Evolutionary conservation across 495 filamentous ascomycete species (phyloP).

Genomic region (Lasiosphaeris hirsuta): DNA sequence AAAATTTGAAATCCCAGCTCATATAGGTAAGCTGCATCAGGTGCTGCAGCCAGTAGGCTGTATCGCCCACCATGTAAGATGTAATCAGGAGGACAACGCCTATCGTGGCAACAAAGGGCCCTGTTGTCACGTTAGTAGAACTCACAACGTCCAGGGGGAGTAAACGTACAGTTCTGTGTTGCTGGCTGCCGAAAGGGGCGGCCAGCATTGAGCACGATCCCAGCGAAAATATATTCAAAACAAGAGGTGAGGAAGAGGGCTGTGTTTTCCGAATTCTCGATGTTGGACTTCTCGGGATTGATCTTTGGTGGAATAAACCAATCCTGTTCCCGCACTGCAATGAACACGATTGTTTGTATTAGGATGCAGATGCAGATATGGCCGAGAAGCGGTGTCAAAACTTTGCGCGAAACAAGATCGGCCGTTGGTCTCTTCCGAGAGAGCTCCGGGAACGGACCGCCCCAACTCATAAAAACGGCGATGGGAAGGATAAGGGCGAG

Average conservation of each 20-base stretch:
- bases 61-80: conserved; percentile 72
- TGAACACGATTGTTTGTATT: conserved; percentile 71
- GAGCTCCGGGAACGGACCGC: conserved; percentile 73
- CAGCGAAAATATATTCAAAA: conserved; percentile 90
- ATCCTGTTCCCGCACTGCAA: conserved; percentile 66
- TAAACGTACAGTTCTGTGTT: conserved; percentile 66
- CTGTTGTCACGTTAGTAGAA: conserved; percentile 36
- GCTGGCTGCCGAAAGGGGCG: conserved; percentile 83
- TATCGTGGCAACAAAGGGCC: conserved; percentile 80
- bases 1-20: conserved; percentile 64
- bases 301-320: conserved; percentile 85
- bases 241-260: conserved; percentile 84
- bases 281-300: conserved; percentile 71
- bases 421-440: conserved; percentile 85
- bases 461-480: conserved; percentile 99
- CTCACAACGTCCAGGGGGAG: background rate
- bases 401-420: conserved; percentile 88
- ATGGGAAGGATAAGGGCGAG: conserved; percentile 90
- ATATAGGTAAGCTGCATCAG: conserved; percentile 86
- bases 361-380: conserved; percentile 80
- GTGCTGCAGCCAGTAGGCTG: conserved; percentile 60
- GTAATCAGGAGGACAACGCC: conserved; percentile 60
- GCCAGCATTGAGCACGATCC: conserved; percentile 83
- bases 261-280: conserved; percentile 89
- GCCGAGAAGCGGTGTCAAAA: conserved; percentile 83